Percentiles rank a stretch among this genome's conserved stretches.
These are phyloP conservation scores for Clarkia xantiana DNA, from an alignment of 345 rosid genomes.

Conservation along the genomic window DNA sequence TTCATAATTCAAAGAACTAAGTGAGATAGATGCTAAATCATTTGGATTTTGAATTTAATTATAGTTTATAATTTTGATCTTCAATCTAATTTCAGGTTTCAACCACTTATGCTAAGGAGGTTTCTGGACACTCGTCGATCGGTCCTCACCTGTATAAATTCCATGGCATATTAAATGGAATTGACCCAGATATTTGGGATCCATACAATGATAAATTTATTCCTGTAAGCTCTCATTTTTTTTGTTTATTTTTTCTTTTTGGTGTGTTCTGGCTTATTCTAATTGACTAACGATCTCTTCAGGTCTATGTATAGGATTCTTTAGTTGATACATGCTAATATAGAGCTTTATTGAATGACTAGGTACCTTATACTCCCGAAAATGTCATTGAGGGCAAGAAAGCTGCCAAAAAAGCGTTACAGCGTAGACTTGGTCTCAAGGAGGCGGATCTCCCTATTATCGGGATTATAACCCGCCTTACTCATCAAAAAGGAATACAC, in stretches of 20 bases:
- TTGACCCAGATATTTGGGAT: conserved; percentile 95
- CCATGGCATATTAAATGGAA: conserved; percentile 84
- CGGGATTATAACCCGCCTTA: conserved; percentile 83
- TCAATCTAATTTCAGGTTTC: conserved; percentile 49
- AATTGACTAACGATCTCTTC: no score
- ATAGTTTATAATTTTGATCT: no score
- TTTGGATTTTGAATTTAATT: no score
- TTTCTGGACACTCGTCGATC: conserved; percentile 55
- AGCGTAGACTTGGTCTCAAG: conserved; percentile 55
- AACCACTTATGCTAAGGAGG: conserved; percentile 61
- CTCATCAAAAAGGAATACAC: conserved; percentile 94
- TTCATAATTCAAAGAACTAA: no score
- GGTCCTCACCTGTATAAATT: conserved; percentile 71
- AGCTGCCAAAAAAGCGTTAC: conserved; percentile 80
- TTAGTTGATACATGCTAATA: no score
- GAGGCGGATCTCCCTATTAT: conserved; percentile 52
- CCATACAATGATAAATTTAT: conserved; percentile 65
- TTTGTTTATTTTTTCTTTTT: not conserved
- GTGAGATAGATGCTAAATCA: no score
- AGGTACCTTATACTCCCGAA: conserved; percentile 67
- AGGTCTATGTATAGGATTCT: no score
- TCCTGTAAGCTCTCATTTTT: conserved; percentile 41
- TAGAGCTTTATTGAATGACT: no score
- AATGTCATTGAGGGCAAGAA: conserved; percentile 75
- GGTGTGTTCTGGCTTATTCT: no score